Base-by-base conservation (phyloP, 2,329 filamentous ascomycete species). In the Cladorrhinum sp. region DNA sequence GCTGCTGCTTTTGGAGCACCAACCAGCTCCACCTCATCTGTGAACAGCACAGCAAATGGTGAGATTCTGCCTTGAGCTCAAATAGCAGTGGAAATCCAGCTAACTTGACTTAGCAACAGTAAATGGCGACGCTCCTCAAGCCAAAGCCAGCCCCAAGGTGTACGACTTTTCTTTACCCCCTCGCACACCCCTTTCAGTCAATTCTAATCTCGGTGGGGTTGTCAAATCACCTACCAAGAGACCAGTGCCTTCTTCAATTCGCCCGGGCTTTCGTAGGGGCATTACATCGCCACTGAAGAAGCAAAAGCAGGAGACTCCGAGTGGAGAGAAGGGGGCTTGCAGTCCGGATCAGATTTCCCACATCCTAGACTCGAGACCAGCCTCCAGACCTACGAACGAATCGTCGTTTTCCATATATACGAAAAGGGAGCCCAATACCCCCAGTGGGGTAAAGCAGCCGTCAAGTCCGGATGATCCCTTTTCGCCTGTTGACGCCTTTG, bases 121-220 rank as follows among this genome's bases (percentile, higher is more conserved):
- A 1, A 65, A 65, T 54, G 61, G 65, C 10, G 62, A 62, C 24
- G 59, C 60, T 51, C 51, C 71, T 53, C 69, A 69, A 63, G 69
- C 68, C 62, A 69, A 64, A 39, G 69, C 71, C 28, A 72, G 72
- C 46, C 74, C 77, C 64, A 77, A 79, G 75, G 78, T 81, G 81
- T 83, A 83, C 75, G 81, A 61, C 57, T 63, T 65, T 67, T 64
- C 70, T 59, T 62, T 63, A 60, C 51, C 54, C 48, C 58, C 55
- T 61, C 55, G 48, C 48, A 50, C 46, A 18, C 28, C 42, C 57
- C 66, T 26, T 58, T 58, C 60, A 21, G 52, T 33, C 58, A 42
- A 57, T 52, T 36, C 33, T 14, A 16, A 59, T 52, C 42, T 46
- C 18, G 46, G 60, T 36, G 8, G 33, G 8, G 12, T 9, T 36